phyloP scores from a whole-genome alignment of 176 grass and related monocot genomes.

The Oryza glumipatula region DNA sequence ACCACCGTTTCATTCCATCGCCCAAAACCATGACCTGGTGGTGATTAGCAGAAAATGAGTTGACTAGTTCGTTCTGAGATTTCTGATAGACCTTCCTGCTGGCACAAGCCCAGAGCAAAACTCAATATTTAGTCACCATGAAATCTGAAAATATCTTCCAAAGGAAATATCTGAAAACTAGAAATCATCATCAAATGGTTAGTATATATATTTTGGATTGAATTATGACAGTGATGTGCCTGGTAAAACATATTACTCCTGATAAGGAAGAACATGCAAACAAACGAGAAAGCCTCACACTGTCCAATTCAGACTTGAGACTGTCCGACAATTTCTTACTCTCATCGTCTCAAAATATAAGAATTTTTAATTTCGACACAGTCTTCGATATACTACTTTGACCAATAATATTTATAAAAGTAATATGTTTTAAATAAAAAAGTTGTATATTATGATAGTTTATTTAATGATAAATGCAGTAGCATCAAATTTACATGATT shows the following conservation, averaged over 20 bases:
- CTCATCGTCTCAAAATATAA: no score
- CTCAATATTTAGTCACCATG: neutral
- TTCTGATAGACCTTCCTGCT: neutral
- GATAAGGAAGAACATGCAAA: neutral
- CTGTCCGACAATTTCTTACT: neutral
- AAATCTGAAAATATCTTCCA: no score
- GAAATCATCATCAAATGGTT: neutral
- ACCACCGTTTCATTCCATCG: neutral
- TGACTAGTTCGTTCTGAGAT: neutral
- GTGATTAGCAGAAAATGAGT: neutral
- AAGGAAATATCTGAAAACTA: no score
- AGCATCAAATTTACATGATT: no score
- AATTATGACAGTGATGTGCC: neutral
- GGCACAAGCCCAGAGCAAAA: neutral
- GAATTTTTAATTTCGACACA: no score
- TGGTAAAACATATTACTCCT: neutral
- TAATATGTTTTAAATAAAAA: no score
- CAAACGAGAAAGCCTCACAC: neutral
- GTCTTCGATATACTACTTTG: no score
- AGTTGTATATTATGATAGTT: no score
- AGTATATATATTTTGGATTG: neutral
- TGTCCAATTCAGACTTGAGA: neutral
- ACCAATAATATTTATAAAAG: no score
- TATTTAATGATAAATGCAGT: no score
- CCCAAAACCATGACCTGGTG: conserved; percentile 16